Base-by-base conservation (phyloP, 768 basidiomycete species). In the Pleurotus sapidus region DNA sequence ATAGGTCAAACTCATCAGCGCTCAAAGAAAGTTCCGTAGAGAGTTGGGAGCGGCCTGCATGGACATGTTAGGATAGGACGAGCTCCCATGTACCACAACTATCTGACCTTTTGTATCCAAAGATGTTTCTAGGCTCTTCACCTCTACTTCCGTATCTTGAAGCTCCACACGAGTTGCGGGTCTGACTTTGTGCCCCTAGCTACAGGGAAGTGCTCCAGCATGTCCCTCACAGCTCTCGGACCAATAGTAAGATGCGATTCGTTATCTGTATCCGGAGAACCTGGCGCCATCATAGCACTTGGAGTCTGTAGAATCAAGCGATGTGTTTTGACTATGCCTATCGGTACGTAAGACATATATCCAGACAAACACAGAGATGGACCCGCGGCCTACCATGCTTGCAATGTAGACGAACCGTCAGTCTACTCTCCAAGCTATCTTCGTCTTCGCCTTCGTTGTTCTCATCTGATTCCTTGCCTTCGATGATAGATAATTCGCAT, bases 251-350 rank as follows among this genome's bases (percentile, higher is more conserved):
- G 67, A 20, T 77, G 80, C 18, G 89, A 90, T 71, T 89, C 84
- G 42, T 78, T 77, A 1, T 71, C 62, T 8, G 76, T 67, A 50
- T 87, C 83, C 3, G 86, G 84, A n/a, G 80, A 70, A n/a, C 78
- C 80, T 3, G 91, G 92, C 2, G 84, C 81, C 66, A 88, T 74
- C 39, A 88, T 76, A 17, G 83, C 77, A 2, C 77, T 78, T 37
- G 84, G 80, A 2, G 80, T 76, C 47, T 83, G 74, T 15, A 93
- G 72, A 15, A 84, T 74, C 8, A 93, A 72, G 15, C 86, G 81
- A 70, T 94, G 92, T 0, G 92, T 94, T 72, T 93, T 93, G 11
- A 89, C 72, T 55, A 93, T 85, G 43, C 90, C 91, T 93, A 53
- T 20, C 50, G 46, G 53, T 60, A 20, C 30, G 9, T 18, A 53